Percentiles rank a stretch among this genome's conserved stretches.
phyloP scores from a whole-genome alignment of 805 yeast species.

The Ogataea pini region DNA sequence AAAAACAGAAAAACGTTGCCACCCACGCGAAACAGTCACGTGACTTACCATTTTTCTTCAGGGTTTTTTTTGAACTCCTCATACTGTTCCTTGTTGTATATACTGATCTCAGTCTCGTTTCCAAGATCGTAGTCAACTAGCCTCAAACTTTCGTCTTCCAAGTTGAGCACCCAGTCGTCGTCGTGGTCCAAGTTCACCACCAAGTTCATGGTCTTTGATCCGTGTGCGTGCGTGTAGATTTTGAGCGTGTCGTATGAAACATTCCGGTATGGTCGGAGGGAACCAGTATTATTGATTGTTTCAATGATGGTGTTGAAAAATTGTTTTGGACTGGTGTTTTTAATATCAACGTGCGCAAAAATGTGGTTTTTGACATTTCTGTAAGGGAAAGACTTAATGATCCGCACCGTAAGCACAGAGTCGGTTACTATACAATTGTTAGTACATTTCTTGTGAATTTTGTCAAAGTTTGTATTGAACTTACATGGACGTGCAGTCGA shows the following conservation, averaged over 20 bases:
- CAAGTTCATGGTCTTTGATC: constrained; percentile 88
- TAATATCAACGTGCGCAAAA: constrained; percentile 68
- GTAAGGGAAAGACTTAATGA: constrained; percentile 89
- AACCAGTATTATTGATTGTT: constrained; percentile 55
- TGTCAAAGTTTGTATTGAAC: constrained; percentile 20
- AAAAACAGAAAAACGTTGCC: no score
- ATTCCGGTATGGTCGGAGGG: constrained; percentile 78
- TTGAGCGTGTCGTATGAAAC: constrained; percentile 75
- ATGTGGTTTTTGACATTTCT: constrained; percentile 82
- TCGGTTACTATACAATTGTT: constrained; percentile 43
- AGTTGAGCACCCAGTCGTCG: constrained; percentile 67
- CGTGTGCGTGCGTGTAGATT: constrained; percentile 92
- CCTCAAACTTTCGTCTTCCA: constrained; percentile 39
- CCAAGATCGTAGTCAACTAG: constrained; percentile 57
- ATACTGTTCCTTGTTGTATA: constrained; percentile 73
- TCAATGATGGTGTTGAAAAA: constrained; percentile 54
- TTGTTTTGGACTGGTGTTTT: constrained; percentile 62
- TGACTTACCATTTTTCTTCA: constrained; percentile 76
- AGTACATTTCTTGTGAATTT: background rate
- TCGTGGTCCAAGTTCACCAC: constrained; percentile 88
- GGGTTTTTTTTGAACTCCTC: constrained; percentile 74
- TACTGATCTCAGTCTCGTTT: constrained; percentile 89
- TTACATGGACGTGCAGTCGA: constrained; percentile 69
- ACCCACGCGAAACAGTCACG: background rate
- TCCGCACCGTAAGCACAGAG: constrained; percentile 79